These are phyloP conservation scores for Trichoderma arundinaceum DNA, from an alignment of 2,329 filamentous ascomycete species.

Conservation along the genomic window DNA sequence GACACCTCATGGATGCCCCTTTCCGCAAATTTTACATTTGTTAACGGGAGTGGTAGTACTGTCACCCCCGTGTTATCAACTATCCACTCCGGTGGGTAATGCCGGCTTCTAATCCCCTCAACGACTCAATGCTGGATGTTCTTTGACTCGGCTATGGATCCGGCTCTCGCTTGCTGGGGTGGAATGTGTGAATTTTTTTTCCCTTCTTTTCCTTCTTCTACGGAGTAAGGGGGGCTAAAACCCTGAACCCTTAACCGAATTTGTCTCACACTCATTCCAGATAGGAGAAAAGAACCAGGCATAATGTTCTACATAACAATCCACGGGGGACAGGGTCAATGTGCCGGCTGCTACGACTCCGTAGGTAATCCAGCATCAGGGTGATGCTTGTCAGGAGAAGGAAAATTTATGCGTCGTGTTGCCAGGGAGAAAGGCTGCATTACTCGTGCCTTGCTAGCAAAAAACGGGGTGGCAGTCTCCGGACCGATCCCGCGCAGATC, in stretches of 20 bases:
- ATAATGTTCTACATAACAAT: background rate
- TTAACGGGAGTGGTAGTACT: background rate
- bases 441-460: slow-evolving; percentile 17
- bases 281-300: background rate
- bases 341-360: too few relatives aligned
- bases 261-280: background rate
- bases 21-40: background rate
- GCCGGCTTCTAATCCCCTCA: background rate
- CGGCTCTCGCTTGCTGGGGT: background rate
- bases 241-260: background rate
- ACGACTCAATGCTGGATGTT: background rate
- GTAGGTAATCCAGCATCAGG: background rate
- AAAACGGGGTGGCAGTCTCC: slow-evolving; percentile 13
- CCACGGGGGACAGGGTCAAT: too few relatives aligned
- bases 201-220: too few relatives aligned
- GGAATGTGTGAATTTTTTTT: background rate
- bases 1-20: background rate
- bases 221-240: too few relatives aligned
- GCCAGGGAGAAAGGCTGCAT: slow-evolving; percentile 3
- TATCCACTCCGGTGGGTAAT: background rate
- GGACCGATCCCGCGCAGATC: slow-evolving; percentile 32
- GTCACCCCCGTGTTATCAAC: background rate
- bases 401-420: slow-evolving; percentile 7
- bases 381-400: slow-evolving; percentile 26
- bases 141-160: background rate